Evolutionary conservation across 345 rosid species (phyloP).

Genomic region (Eucalyptus guilfoylei): DNA sequence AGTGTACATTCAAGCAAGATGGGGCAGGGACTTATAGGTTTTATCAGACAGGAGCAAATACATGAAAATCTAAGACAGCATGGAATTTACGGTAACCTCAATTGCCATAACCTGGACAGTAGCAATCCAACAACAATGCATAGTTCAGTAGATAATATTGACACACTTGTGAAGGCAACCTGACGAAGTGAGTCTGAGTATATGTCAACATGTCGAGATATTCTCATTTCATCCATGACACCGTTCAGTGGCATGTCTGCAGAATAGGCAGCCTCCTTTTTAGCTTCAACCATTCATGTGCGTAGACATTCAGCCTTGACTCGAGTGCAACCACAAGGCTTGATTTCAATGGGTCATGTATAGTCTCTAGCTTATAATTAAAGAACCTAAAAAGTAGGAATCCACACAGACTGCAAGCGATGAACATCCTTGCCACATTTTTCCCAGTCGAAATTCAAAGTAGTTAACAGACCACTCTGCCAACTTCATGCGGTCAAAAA

Average conservation of each 20-base stretch:
- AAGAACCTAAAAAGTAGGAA: background rate
- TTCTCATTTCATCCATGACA: background rate
- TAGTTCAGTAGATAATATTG: background rate
- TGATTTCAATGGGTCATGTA: background rate
- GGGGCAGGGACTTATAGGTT: background rate
- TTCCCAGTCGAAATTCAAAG: background rate
- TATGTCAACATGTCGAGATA: background rate
- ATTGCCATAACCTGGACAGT: background rate
- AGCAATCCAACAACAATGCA: background rate
- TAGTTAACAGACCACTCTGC: background rate
- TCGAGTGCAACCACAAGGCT: background rate
- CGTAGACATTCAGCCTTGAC: background rate
- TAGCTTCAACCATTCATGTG: background rate
- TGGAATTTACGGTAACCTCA: background rate
- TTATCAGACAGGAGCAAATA: background rate
- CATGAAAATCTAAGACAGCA: background rate
- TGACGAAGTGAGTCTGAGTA: background rate
- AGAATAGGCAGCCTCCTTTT: background rate
- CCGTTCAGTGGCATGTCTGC: background rate
- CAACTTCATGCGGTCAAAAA: background rate
- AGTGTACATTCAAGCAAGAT: background rate
- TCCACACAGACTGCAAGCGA: background rate
- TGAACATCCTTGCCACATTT: background rate
- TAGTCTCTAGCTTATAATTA: background rate
- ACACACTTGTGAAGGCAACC: background rate